Base-by-base conservation (phyloP, 1,284 basidiomycete genomes). In the Ganoderma multipileum region DNA sequence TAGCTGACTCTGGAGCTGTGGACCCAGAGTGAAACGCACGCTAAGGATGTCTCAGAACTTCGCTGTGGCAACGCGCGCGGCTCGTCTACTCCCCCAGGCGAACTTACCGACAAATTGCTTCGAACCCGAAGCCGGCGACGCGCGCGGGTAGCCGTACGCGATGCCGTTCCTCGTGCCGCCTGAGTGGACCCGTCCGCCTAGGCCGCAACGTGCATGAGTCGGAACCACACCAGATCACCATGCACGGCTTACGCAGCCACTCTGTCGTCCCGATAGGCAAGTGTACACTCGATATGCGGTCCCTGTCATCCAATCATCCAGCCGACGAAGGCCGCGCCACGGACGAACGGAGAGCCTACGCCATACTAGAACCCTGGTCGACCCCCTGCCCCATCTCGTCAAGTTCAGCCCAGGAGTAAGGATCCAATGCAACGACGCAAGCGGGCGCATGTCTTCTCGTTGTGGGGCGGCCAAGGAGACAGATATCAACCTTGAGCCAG, bases 331-430 rank as follows among this genome's bases (percentile, higher is more conserved):
- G n/a, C 33, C 33, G 33, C 30, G 33, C 33, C 55, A 38, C n/a
- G 47, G 12, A 50, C 8, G 20, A 23, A 38, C 20, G 18, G 33
- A 58, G 55, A n/a, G 55, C 41, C 41, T 59, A 39, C 64, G 23
- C 41, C 55, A 47, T 28, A 58, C 55, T 59, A 50, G 64, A 65
- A 65, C 64, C 18, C 42, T 12, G 42, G 23, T 39, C 30, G 57
- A 42, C 50, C 33, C 54, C 41, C 36, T 28, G n/a, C 28, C 30
- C 6, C 64, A 50, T 65, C 33, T 50, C 47, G 33, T 14, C n/a
- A 30, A 0, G 23, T 39, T 39, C 11, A 42, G 28, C 63, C 52
- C 54, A 36, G 5, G 20, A 33, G 55, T 38, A 20, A 38, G 55
- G 55, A 38, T 11, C 23, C n/a, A 39, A 39, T 26, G 38, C 26